Conservation (phyloP, 1,139 yeast genomes). For the Pichia sp. region DNA sequence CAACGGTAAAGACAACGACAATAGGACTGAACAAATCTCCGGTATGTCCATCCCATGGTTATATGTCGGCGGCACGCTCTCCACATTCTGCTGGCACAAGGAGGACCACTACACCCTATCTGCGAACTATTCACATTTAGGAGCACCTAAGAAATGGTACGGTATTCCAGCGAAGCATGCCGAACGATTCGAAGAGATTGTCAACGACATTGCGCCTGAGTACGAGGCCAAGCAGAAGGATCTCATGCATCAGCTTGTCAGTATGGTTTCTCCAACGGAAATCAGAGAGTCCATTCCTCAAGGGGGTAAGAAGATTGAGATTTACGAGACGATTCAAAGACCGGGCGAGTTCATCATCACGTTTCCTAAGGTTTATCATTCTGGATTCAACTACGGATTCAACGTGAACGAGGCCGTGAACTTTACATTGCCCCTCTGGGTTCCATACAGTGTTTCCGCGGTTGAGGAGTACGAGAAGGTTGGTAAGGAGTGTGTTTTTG, state of each 20-base stretch:
- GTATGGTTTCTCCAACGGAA: constrained; percentile 66
- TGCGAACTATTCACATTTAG: constrained; percentile 76
- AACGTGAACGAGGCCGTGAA: constrained; percentile 82
- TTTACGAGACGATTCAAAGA: constrained; percentile 72
- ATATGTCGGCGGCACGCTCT: constrained; percentile 68
- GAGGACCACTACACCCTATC: constrained; percentile 80
- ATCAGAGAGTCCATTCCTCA: constrained; percentile 21
- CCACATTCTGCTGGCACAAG: constrained; percentile 85
- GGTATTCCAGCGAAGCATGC: constrained; percentile 63
- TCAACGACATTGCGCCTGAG: constrained; percentile 71
- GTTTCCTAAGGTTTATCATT: constrained; percentile 75
- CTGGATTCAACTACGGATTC: constrained; percentile 77
- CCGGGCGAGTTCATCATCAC: constrained; percentile 80
- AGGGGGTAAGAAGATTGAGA: constrained; percentile 35
- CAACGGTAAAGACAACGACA: background rate
- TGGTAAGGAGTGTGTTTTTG: constrained; percentile 58
- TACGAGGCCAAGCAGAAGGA: constrained; percentile 85
- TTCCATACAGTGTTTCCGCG: constrained; percentile 60
- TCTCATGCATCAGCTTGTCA: constrained; percentile 80
- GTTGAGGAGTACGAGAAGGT: constrained; percentile 54
- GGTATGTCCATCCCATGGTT: constrained; percentile 89
- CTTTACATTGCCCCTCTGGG: constrained; percentile 70
- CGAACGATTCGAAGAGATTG: constrained; percentile 50
- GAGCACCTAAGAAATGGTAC: constrained; percentile 78
- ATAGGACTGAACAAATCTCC: constrained; percentile 45